Evolutionary conservation across 371 early-diverging fungal species (phyloP).

Genomic region (Parasitella parasitica): DNA sequence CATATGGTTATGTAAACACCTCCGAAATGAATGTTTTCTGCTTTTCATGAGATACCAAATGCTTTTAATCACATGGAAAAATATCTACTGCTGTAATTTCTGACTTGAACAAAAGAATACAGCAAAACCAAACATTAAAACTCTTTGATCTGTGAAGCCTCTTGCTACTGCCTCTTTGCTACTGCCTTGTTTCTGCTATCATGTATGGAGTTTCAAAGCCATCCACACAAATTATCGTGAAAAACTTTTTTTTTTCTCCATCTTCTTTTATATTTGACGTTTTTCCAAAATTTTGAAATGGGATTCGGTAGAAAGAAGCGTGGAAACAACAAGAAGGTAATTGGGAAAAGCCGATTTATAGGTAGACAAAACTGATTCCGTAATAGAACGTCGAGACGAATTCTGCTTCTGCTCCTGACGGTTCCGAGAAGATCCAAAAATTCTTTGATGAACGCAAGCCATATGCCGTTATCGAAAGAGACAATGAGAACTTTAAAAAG

Average conservation of each 20-base stretch:
- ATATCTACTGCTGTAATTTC: no score
- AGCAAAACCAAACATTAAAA: no score
- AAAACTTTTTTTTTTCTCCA: neutral
- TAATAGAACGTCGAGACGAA: neutral
- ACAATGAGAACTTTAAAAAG: constrained; percentile 67
- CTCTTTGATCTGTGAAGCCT: neutral
- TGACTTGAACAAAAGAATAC: no score
- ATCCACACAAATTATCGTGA: neutral
- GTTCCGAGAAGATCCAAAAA: constrained; percentile 3
- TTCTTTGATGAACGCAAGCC: constrained; percentile 24
- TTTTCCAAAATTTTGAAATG: constrained; percentile 8
- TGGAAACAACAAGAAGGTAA: constrained; percentile 15
- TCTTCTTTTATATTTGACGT: neutral
- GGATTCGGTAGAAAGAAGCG: constrained; percentile 19
- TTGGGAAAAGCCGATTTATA: neutral
- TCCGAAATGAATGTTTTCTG: no score
- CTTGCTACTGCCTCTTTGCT: no score
- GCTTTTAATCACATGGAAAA: no score
- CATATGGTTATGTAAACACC: no score
- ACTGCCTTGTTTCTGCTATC: neutral
- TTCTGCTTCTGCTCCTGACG: neutral
- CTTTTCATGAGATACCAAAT: no score
- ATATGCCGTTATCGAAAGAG: constrained; percentile 48
- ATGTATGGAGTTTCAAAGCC: neutral
- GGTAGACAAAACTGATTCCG: neutral